Conservation (phyloP, 257 asterid species). For the Scutellaria barbata region DNA sequence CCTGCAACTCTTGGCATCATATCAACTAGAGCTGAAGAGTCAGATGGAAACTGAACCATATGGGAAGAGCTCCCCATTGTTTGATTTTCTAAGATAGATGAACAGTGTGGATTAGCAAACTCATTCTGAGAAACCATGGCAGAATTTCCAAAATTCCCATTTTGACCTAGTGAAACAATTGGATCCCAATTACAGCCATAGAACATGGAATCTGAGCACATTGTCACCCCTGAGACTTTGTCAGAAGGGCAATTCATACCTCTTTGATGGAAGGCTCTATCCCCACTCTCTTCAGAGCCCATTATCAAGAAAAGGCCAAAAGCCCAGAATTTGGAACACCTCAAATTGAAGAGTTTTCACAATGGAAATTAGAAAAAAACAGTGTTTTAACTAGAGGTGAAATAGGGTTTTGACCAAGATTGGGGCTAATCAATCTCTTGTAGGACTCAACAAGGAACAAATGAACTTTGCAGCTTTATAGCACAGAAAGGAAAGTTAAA, state of each 20-base stretch:
- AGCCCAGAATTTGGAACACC: conserved; percentile 43
- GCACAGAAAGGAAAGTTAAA: conserved; percentile 48
- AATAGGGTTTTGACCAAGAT: conserved; percentile 68
- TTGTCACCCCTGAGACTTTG: conserved; percentile 32
- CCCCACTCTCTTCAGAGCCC: conserved; percentile 64
- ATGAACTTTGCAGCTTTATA: conserved; percentile 83
- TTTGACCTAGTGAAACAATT: conserved; percentile 56
- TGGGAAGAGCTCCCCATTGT: conserved; percentile 50
- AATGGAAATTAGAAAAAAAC: conserved; percentile 21
- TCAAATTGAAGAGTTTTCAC: conserved; percentile 29
- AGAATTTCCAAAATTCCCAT: conserved; percentile 53
- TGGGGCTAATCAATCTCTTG: conserved; percentile 59
- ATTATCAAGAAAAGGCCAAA: conserved; percentile 39
- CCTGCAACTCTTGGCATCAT: conserved; percentile 60
- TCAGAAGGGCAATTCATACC: conserved; percentile 36
- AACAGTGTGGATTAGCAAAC: conserved; percentile 56
- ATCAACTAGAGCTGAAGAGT: conserved; percentile 53
- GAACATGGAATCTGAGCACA: conserved; percentile 41
- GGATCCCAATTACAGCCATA: conserved; percentile 77
- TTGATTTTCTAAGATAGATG: conserved; percentile 48
- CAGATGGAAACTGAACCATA: conserved; percentile 60
- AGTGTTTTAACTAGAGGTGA: conserved; percentile 37
- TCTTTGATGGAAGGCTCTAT: conserved; percentile 44
- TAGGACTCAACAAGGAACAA: conserved; percentile 83
- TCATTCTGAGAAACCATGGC: conserved; percentile 57